Conservation (phyloP, 768 basidiomycete genomes). For the Leccinum longicurvipes region DNA sequence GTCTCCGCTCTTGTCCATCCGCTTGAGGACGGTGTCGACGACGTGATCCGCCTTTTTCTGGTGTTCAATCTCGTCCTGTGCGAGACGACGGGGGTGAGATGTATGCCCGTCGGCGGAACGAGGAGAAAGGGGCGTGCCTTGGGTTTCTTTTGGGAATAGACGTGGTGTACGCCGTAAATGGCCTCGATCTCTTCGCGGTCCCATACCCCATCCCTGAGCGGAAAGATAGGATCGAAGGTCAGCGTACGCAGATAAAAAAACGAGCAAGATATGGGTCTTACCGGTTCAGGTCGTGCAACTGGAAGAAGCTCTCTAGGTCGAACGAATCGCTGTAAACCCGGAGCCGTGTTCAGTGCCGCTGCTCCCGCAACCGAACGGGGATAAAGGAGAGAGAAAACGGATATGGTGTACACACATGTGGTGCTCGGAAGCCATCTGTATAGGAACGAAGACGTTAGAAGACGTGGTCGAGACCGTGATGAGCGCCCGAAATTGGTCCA, state of each 20-base stretch:
- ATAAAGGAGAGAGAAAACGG: neutral
- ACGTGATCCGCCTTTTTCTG: constrained; percentile 79
- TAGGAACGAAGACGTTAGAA: constrained; percentile 14
- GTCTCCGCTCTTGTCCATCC: constrained; percentile 74
- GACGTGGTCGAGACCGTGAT: neutral
- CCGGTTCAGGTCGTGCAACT: constrained; percentile 90
- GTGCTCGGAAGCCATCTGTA: constrained; percentile 85
- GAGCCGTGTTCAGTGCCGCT: neutral
- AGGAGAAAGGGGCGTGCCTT: constrained; percentile 39
- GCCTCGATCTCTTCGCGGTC: constrained; percentile 89
- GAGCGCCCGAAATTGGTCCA: constrained; percentile 2
- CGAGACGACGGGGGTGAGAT: neutral
- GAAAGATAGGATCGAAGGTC: neutral
- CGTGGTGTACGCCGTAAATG: constrained; percentile 93
- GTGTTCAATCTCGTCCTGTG: constrained; percentile 71
- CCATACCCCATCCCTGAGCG: constrained; percentile 73
- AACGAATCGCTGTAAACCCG: constrained; percentile 65
- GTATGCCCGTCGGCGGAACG: neutral
- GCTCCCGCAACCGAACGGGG: neutral
- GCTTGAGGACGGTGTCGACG: constrained; percentile 62
- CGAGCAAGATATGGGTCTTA: constrained; percentile 28
- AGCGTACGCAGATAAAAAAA: neutral
- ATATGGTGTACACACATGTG: constrained; percentile 57
- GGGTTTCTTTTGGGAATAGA: constrained; percentile 80
- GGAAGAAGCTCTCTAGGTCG: constrained; percentile 87